These are phyloP conservation scores for Podila epigama DNA, from an alignment of 192 early-diverging fungal genomes.

Conservation along the genomic window DNA sequence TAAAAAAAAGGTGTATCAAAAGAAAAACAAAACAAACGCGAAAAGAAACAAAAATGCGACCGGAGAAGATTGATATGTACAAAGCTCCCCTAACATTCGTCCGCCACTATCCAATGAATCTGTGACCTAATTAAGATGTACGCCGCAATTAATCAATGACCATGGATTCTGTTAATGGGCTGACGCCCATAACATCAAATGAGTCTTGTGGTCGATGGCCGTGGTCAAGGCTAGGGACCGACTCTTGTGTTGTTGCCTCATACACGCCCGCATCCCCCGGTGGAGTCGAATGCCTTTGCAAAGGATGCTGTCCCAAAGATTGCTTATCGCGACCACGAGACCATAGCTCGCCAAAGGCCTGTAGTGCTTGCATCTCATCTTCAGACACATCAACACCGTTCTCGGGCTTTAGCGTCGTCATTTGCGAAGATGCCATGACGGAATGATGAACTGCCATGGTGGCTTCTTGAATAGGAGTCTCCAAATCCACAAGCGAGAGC, in stretches of 20 bases:
- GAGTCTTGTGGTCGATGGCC: conserved; percentile 15
- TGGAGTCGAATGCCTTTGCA: not conserved
- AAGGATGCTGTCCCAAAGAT: not conserved
- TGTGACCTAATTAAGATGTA: too few relatives aligned
- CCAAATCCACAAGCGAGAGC: conserved; percentile 38
- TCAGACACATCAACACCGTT: conserved; percentile 34
- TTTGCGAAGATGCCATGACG: not conserved
- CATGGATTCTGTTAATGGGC: not conserved
- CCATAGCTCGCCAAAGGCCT: conserved; percentile 49
- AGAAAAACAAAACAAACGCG: too few relatives aligned
- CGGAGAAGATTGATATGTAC: too few relatives aligned
- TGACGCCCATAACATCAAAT: too few relatives aligned
- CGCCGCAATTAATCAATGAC: not conserved
- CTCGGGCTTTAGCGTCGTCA: not conserved
- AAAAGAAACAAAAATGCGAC: too few relatives aligned
- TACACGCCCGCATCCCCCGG: not conserved
- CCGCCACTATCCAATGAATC: too few relatives aligned
- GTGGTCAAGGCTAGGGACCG: conserved; percentile 17
- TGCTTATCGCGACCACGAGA: conserved; percentile 31
- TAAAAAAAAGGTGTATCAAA: too few relatives aligned
- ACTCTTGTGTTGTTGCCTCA: conserved; percentile 3
- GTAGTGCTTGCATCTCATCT: conserved; percentile 38
- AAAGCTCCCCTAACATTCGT: too few relatives aligned
- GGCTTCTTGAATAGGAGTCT: conserved; percentile 39
- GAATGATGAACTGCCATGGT: conserved; percentile 19